Base-by-base conservation (phyloP, 176 grass and related monocot species). In the Tuctoria greenei region DNA sequence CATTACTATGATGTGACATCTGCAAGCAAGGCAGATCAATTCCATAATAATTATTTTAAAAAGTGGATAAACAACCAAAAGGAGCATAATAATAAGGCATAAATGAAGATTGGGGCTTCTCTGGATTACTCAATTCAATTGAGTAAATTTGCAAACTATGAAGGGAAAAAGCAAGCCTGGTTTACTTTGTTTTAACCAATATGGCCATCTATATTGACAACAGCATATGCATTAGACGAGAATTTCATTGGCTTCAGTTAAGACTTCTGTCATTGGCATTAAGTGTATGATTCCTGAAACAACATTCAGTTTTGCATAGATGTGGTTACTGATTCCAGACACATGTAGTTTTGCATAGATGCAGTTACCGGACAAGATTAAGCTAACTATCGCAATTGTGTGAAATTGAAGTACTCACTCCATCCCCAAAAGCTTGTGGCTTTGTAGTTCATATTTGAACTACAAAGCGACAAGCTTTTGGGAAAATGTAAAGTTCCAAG, bases 31-130 rank as follows among this genome's bases (percentile, higher is more conserved):
- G 27, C n/a, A 2, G 4, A 55, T 27, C 42, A 41, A 69, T 61
- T 16, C 16, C 21, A 68, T 51, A 49, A 47, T 31, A 59, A 58
- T 13, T 58, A 26, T 26, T 58, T 26, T n/a, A n/a, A 58, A 13
- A 42, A 73, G 50, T 31, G 65, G 41, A 50, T 60, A n/a, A 68
- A 7, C 41, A 67, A 74, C 16, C 26, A 66, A 73, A n/a, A 59
- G 21, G 64, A 44, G 27, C 43, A 61, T 24, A 18, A 56, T 18
- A 8, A 57, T 39, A 62, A 63, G 27, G 16, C 15, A 51, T 10
- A 7, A 7, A 9, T 1, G 67, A 25, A 26, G 14, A 65, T 66
- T 57, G 9, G n/a, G 0, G 14, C 27, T 14, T 56, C 64, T 56
- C 45, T 69, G 13, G 15, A 37, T 62, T 2, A 14, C 10, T 47